These are phyloP conservation scores for Sporothrix phasma DNA, from an alignment of 2,329 filamentous ascomycete species.

Conservation along the genomic window DNA sequence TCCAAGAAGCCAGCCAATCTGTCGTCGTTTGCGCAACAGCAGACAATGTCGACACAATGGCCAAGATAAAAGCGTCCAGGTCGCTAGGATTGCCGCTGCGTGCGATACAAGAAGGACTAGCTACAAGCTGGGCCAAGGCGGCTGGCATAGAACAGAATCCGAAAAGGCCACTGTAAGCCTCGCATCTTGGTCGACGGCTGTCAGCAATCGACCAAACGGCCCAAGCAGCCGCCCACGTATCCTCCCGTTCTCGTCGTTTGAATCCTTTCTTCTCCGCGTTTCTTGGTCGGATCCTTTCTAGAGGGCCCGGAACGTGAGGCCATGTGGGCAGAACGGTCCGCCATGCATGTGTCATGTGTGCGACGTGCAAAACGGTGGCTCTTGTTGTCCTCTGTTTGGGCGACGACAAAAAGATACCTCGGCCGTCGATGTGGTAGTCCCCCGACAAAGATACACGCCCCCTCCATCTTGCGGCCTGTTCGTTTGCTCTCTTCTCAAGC, in stretches of 20 bases:
- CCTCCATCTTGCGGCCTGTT: conserved; percentile 6
- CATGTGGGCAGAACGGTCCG: not conserved
- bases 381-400: too few species aligned
- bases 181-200: not conserved
- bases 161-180: not conserved
- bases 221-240: not conserved
- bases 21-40: too few species aligned
- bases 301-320: not conserved
- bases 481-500: not conserved
- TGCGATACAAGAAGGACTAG: too few species aligned
- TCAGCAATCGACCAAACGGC: conserved; percentile 1
- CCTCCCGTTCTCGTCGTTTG: not conserved
- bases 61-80: too few species aligned
- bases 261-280: not conserved
- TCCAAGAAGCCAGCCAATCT: too few species aligned
- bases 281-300: not conserved
- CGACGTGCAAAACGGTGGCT: not conserved
- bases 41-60: too few species aligned
- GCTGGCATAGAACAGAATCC: not conserved
- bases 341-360: not conserved
- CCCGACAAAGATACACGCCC: conserved; percentile 1
- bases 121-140: too few species aligned
- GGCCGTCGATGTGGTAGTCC: not conserved
- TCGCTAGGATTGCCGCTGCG: too few species aligned
- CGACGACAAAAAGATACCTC: conserved; percentile 3